Percentiles rank a stretch among this genome's conserved stretches.
phyloP scores from a whole-genome alignment of 106 monocot species.

The Triglochin maritima region DNA sequence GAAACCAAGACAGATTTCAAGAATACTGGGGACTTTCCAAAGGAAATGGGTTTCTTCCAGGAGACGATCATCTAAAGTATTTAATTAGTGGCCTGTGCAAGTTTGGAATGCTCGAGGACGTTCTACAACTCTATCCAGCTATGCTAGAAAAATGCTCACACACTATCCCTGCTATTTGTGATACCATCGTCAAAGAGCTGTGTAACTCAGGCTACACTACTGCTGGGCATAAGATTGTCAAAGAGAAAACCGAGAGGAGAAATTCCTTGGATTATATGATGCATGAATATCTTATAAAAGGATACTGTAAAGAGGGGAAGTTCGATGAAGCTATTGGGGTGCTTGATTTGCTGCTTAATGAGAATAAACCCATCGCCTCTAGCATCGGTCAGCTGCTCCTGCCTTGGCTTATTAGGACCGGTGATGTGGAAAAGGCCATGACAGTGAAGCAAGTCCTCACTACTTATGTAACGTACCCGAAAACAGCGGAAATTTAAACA shows the following conservation, averaged over 20 bases:
- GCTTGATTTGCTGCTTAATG: slow-evolving; percentile 26
- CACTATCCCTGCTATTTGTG: slow-evolving; percentile 19
- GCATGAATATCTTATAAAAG: slow-evolving; percentile 30
- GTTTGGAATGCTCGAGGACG: slow-evolving; percentile 41
- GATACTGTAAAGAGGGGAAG: slow-evolving; percentile 42
- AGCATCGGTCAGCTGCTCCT: slow-evolving; percentile 22
- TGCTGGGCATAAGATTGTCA: slow-evolving; percentile 35
- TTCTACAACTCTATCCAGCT: slow-evolving; percentile 29
- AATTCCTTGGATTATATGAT: slow-evolving; percentile 13
- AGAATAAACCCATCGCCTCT: slow-evolving; percentile 14
- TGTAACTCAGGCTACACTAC: slow-evolving; percentile 24
- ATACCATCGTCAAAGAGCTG: slow-evolving; percentile 31
- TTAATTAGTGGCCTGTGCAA: slow-evolving; percentile 33
- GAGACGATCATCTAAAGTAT: slow-evolving; percentile 13
- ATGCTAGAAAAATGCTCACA: slow-evolving; percentile 14
- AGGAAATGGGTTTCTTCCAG: slow-evolving; percentile 21
- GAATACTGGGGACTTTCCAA: slow-evolving; percentile 33
- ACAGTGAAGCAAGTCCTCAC: slow-evolving; percentile 30
- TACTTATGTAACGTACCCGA: too few species aligned
- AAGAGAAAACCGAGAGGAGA: slow-evolving; percentile 28
- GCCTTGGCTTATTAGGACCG: slow-evolving; percentile 26
- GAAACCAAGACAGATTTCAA: slow-evolving; percentile 19
- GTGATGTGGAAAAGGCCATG: slow-evolving; percentile 21
- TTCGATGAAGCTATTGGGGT: slow-evolving; percentile 36
- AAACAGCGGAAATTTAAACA: too few species aligned